Evolutionary conservation across 192 early-diverging fungal genomes (phyloP).

Genomic region (Podila epicladia): DNA sequence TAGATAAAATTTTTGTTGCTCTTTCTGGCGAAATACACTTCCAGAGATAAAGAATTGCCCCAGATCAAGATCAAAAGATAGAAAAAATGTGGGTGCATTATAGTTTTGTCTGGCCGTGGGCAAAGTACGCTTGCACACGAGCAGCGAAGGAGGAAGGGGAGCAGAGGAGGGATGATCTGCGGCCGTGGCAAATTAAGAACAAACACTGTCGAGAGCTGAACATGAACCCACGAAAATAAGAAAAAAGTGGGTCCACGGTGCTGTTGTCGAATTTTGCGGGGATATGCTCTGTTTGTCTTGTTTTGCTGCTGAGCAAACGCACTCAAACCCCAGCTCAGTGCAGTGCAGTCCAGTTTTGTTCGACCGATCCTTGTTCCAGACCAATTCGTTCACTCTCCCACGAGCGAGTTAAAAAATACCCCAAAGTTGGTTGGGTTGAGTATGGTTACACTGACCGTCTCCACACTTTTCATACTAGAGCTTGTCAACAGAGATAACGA

Average conservation of each 20-base stretch:
- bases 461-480: no score
- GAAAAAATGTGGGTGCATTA: slow-evolving; percentile 1
- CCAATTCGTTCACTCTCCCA: neutral
- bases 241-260: slow-evolving; percentile 6
- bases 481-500: neutral
- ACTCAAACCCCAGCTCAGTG: no score
- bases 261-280: slow-evolving; percentile 2
- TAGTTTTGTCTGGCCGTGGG: neutral
- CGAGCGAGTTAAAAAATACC: neutral
- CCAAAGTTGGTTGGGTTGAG: neutral
- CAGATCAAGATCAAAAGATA: slow-evolving; percentile 1
- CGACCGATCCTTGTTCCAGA: no score
- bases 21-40: neutral
- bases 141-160: neutral
- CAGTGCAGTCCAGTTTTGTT: no score
- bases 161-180: neutral
- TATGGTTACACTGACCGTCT: neutral
- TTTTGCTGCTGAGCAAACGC: neutral
- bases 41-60: neutral
- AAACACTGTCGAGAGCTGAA: neutral
- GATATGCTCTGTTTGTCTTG: neutral
- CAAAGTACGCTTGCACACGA: slow-evolving; percentile 1
- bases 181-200: no score
- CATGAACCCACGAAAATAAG: slow-evolving; percentile 2
- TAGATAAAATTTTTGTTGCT: neutral